These are phyloP conservation scores for Solanum chaucha DNA, from an alignment of 257 asterid genomes.

Conservation along the genomic window DNA sequence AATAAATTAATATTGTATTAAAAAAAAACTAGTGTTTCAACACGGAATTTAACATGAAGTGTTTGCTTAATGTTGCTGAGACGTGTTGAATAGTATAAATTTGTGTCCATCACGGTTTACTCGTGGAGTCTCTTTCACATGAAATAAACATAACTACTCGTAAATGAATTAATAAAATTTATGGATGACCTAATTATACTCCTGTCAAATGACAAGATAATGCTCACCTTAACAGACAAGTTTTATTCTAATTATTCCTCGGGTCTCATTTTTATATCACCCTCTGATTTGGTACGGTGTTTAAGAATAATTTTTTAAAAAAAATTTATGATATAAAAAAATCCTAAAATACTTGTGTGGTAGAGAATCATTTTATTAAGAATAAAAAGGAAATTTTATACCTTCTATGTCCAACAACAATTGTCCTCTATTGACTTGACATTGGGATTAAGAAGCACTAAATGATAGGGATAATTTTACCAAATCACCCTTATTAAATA, in stretches of 20 bases:
- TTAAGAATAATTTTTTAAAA: too few relatives aligned
- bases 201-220: neutral
- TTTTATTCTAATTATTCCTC: neutral
- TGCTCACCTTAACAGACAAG: neutral
- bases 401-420: accelerated
- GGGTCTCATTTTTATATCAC: neutral
- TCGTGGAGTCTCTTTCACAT: neutral
- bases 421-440: neutral
- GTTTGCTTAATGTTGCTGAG: neutral
- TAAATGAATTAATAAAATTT: neutral
- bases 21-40: neutral
- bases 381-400: too few relatives aligned
- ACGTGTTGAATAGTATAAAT: neutral
- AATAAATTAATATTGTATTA: neutral
- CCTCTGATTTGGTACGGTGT: too few relatives aligned
- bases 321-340: too few relatives aligned
- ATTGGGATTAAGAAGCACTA: neutral
- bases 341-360: neutral
- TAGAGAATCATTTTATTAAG: too few relatives aligned
- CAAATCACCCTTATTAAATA: neutral
- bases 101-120: neutral
- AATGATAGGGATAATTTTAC: too few relatives aligned
- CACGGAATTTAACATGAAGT: neutral
- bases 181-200: neutral
- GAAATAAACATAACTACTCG: neutral